These are phyloP conservation scores for Globisporangium parvum DNA, from an alignment of 352 stramenopile genomes.

Conservation along the genomic window DNA sequence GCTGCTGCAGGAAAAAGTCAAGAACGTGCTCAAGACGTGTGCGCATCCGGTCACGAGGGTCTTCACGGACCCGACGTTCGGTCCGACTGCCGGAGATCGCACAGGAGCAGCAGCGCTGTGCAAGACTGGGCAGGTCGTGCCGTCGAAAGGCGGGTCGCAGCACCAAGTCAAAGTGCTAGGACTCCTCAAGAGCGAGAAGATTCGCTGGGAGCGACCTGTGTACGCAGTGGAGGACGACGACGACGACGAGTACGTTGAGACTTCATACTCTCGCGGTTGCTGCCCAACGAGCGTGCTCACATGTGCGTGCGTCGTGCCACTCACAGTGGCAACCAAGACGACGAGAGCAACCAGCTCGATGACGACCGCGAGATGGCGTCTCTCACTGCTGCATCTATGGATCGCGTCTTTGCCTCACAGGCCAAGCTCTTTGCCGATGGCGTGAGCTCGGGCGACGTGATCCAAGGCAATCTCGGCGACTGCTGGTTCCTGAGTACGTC, in stretches of 20 bases:
- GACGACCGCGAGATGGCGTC: constrained; percentile 17
- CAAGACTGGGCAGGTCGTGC: constrained; percentile 37
- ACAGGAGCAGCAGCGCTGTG: constrained; percentile 63
- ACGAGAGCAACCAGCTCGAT: constrained; percentile 27
- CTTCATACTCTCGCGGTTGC: neutral
- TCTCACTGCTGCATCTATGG: constrained; percentile 14
- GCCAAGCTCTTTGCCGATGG: constrained; percentile 76
- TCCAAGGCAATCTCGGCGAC: constrained; percentile 87
- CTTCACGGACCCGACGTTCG: constrained; percentile 83
- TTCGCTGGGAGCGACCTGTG: constrained; percentile 71
- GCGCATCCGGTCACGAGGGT: constrained; percentile 37
- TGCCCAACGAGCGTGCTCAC: neutral
- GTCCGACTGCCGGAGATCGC: constrained; percentile 44
- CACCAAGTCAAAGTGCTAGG: constrained; percentile 70
- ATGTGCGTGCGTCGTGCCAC: neutral
- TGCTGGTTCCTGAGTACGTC: constrained; percentile 89
- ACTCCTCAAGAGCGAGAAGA: constrained; percentile 65
- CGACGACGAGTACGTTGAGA: constrained; percentile 9
- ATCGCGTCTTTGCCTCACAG: constrained; percentile 47
- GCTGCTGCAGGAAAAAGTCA: constrained; percentile 70
- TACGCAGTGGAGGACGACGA: constrained; percentile 36
- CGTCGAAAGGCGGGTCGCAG: constrained; percentile 66
- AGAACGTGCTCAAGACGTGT: constrained; percentile 48
- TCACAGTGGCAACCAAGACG: constrained; percentile 9
- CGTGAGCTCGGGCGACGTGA: constrained; percentile 75